Evolutionary conservation across 2,329 filamentous ascomycete species (phyloP), one percentile per base, ranked within the genome.

Genomic region (Leptodontidium sp.): DNA sequence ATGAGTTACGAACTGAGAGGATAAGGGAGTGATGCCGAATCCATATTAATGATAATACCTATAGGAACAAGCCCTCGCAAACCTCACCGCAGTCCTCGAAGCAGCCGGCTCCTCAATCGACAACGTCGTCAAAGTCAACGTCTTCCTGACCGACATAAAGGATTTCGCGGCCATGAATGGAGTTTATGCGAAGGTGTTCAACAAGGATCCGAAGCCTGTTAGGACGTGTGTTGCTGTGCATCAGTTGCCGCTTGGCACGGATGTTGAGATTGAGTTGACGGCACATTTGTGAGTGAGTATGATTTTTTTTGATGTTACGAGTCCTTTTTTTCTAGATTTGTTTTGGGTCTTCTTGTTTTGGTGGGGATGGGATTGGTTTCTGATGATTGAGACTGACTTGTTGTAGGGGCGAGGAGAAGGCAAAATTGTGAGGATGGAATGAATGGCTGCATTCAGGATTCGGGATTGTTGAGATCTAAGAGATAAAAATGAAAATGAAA

Each of bases 71-170:
- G 83, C 83, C 57, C 83, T 91, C 68, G 82, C 83, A 69, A 91
- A 91, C 78, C 81, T 91, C 15, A 77, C 82, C 7, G 83, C 83
- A 1, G 83, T 91, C 6, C 86, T 92, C 24, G 82, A 87, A 71
- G 89, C 85, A 9, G 87, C 88, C 0, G 88, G 88, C 0, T 87
- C 84, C 63, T 83, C 81, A 68, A 80, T 91, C 47, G 81, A 84
- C 38, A 89, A 90, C 66, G 85, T 88, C 0, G 84, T 92, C 77
- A 91, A 92, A 79, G 85, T 90, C 70, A 91, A 91, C 73, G 82
- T 91, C 32, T 92, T 89, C 76, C 77, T 92, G 24, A 87, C 85
- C 1, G 84, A 85, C 68, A 92, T 92, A 88, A 82, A 85, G 58
- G 83, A 91, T 77, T 92, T 91, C 76, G 84, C 82, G 0, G 80